Percentiles rank a stretch among this genome's conserved stretches.
Conservation (phyloP, 208 protist genomes). For the Trichomonas vaginalis region DNA sequence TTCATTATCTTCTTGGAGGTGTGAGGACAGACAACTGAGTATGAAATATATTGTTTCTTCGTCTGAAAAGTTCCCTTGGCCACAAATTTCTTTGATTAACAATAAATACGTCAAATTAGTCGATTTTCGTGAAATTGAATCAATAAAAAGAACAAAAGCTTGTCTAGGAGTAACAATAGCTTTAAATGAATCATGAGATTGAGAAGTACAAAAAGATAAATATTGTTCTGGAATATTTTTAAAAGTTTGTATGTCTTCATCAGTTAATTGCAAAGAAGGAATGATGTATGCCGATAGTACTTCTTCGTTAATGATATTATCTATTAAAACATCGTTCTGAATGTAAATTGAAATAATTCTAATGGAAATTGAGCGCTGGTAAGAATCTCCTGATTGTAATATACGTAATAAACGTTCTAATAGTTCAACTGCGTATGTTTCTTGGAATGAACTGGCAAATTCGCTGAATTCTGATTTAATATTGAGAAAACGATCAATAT, state of each 20-base stretch:
- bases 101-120: neutral
- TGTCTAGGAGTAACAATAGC: neutral
- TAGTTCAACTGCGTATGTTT: neutral
- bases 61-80: neutral
- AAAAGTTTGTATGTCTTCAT: neutral
- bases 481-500: neutral
- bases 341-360: neutral
- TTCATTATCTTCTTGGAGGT: neutral
- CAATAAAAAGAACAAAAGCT: neutral
- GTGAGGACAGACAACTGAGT: neutral
- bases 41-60: neutral
- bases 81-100: neutral
- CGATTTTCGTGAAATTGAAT: neutral
- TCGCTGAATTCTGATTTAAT: neutral
- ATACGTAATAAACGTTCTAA: neutral
- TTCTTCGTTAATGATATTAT: neutral
- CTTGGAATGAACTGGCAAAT: neutral
- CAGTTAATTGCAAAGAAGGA: neutral
- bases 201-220: neutral
- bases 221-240: neutral
- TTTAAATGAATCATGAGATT: neutral
- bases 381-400: neutral
- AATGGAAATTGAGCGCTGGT: neutral
- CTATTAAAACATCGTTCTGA: neutral
- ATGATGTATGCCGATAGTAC: neutral